These are phyloP conservation scores for Hypomyces perniciosus DNA, from an alignment of 2,329 filamentous ascomycete genomes.

Conservation along the genomic window DNA sequence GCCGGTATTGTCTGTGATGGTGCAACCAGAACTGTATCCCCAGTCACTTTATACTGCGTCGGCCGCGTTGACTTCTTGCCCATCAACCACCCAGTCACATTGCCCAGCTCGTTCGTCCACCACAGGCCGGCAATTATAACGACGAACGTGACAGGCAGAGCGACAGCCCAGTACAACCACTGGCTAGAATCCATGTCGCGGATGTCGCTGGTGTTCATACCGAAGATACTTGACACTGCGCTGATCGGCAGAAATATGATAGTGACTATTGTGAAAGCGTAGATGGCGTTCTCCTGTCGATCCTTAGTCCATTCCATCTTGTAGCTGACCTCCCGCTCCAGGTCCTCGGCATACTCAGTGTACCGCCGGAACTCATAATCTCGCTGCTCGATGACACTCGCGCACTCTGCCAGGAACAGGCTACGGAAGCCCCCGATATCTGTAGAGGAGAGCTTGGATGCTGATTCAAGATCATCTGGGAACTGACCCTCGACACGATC, in stretches of 20 bases:
- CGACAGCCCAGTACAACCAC: constrained; percentile 45
- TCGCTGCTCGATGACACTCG: constrained; percentile 31
- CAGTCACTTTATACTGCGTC: background rate
- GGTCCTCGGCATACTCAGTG: constrained; percentile 25
- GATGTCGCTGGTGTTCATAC: constrained; percentile 48
- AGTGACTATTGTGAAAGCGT: constrained; percentile 45
- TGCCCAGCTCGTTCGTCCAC: constrained; percentile 39
- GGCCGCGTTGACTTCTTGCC: constrained; percentile 12
- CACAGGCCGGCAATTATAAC: constrained; percentile 35
- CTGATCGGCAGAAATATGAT: constrained; percentile 43
- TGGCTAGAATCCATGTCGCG: constrained; percentile 43
- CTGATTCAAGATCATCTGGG: constrained; percentile 22
- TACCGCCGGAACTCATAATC: constrained; percentile 28
- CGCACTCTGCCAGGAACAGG: constrained; percentile 35
- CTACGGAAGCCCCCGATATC: constrained; percentile 32
- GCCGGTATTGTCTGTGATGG: background rate
- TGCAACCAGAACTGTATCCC: background rate
- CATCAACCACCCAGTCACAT: constrained; percentile 25
- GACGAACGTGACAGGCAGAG: constrained; percentile 39
- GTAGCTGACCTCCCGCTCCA: constrained; percentile 26
- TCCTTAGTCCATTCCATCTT: constrained; percentile 37
- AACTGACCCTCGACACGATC: constrained; percentile 18
- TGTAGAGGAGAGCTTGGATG: constrained; percentile 31
- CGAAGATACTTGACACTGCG: constrained; percentile 43
- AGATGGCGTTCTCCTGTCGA: constrained; percentile 42